These are phyloP conservation scores for Lipomyces orientalis DNA, from an alignment of 805 yeast species.

Conservation along the genomic window DNA sequence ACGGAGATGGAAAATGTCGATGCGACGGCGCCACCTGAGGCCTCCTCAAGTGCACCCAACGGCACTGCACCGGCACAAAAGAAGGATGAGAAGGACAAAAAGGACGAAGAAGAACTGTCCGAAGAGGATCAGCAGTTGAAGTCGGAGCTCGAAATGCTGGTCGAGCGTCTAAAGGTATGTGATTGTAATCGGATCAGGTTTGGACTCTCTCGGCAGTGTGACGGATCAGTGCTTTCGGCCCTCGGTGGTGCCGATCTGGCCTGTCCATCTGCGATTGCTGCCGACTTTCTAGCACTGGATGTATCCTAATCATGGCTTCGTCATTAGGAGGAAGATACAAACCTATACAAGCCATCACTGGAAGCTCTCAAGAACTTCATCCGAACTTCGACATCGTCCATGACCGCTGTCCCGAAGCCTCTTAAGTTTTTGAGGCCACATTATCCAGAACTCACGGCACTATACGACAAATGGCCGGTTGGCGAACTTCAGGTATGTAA, in stretches of 20 bases:
- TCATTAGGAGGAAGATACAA: constrained; percentile 45
- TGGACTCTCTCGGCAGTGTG: not conserved
- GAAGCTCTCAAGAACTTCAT: constrained; percentile 74
- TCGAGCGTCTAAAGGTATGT: constrained; percentile 69
- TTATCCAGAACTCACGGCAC: constrained; percentile 67
- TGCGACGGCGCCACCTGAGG: constrained; percentile 16
- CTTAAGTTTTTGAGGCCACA: constrained; percentile 91
- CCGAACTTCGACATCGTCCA: constrained; percentile 92
- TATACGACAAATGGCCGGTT: constrained; percentile 72
- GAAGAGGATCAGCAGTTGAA: constrained; percentile 93
- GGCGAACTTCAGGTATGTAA: constrained; percentile 44
- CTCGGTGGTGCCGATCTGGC: not conserved
- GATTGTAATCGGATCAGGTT: not conserved
- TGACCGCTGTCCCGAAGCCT: constrained; percentile 99
- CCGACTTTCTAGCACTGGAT: not conserved
- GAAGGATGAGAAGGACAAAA: constrained; percentile 28
- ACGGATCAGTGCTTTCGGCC: not conserved
- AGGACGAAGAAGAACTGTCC: constrained; percentile 53
- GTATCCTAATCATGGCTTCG: not conserved
- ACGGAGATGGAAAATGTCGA: constrained; percentile 16
- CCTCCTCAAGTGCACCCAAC: constrained; percentile 12
- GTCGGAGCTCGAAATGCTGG: constrained; percentile 82
- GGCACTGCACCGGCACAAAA: constrained; percentile 14
- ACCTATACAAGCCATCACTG: constrained; percentile 65
- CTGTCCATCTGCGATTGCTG: not conserved